Conservation (phyloP, 176 grass and related monocot genomes). For the Oryza nivara region DNA sequence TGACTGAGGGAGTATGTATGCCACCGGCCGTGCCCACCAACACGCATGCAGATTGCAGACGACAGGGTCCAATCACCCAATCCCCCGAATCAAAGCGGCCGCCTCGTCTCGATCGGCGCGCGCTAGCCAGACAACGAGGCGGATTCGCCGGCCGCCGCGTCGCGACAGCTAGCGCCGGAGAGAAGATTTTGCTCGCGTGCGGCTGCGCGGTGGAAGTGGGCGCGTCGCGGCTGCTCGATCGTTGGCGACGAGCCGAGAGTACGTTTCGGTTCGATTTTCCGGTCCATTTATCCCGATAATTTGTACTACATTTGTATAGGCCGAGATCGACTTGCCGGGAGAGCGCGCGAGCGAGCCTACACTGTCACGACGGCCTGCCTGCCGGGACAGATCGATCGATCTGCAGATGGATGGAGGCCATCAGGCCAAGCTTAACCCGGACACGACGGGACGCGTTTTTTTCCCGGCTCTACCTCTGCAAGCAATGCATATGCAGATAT, state of each 20-base stretch:
- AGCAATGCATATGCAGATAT: neutral
- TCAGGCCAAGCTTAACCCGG: slow-evolving; percentile 20
- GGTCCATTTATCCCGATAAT: too few relatives aligned
- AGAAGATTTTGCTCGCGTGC: neutral
- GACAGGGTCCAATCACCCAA: too few relatives aligned
- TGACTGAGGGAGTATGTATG: neutral
- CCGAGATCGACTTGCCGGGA: too few relatives aligned
- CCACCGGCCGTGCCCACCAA: neutral
- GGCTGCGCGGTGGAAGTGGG: too few relatives aligned
- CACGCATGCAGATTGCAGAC: neutral
- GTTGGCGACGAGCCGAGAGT: too few relatives aligned
- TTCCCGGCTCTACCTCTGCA: neutral
- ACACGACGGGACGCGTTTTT: neutral
- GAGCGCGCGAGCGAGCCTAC: neutral
- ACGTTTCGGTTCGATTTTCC: too few relatives aligned
- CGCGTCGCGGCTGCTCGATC: too few relatives aligned
- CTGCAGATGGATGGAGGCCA: neutral
- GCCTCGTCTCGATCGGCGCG: too few relatives aligned
- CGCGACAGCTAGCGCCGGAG: too few relatives aligned
- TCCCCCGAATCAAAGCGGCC: too few relatives aligned
- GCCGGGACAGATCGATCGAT: neutral
- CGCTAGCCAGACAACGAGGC: too few relatives aligned
- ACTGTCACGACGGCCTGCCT: neutral
- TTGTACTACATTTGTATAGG: too few relatives aligned
- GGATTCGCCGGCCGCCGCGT: neutral